A percentile compares a stretch with the other conserved stretches of the same genome.
Evolutionary conservation across 2,329 filamentous ascomycete genomes (phyloP).

Genomic region (Epichloe sp.): DNA sequence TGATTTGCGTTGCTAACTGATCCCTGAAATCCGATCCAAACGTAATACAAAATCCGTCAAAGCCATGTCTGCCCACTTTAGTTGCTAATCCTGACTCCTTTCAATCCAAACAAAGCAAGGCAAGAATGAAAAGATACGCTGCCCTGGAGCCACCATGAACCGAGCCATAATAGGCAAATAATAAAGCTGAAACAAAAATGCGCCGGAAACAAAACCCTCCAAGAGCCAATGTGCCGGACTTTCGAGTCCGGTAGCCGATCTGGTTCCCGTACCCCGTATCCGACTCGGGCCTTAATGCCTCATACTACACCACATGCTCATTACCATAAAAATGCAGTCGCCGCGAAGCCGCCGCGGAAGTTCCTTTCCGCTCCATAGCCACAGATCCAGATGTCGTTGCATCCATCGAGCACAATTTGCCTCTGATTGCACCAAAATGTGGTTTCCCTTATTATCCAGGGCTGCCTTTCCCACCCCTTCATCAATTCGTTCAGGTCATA

Average conservation of each 20-base stretch:
- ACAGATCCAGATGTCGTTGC: neutral
- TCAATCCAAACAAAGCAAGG: conserved; percentile 1
- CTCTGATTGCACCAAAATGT: neutral
- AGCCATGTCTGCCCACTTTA: neutral
- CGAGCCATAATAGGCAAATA: conserved; percentile 1
- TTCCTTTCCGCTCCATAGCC: neutral
- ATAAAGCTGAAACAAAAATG: conserved; percentile 1
- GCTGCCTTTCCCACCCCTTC: conserved; percentile 2
- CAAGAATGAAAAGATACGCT: neutral
- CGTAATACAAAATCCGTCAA: conserved; percentile 2
- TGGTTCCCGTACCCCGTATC: neutral
- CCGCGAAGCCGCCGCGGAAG: conserved; percentile 16
- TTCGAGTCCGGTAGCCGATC: neutral
- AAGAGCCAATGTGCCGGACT: neutral
- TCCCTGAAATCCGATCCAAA: conserved; percentile 2
- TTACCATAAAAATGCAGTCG: conserved; percentile 15
- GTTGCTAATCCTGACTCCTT: conserved; percentile 4
- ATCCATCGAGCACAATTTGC: neutral
- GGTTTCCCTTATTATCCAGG: neutral
- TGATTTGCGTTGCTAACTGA: neutral
- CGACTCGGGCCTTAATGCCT: neutral
- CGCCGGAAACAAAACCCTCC: neutral
- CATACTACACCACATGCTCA: conserved; percentile 9
- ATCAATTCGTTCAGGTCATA: conserved; percentile 11
- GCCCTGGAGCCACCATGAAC: neutral